These are phyloP conservation scores for Mortierella sp. DNA, from an alignment of 371 early-diverging fungal genomes.

Conservation along the genomic window DNA sequence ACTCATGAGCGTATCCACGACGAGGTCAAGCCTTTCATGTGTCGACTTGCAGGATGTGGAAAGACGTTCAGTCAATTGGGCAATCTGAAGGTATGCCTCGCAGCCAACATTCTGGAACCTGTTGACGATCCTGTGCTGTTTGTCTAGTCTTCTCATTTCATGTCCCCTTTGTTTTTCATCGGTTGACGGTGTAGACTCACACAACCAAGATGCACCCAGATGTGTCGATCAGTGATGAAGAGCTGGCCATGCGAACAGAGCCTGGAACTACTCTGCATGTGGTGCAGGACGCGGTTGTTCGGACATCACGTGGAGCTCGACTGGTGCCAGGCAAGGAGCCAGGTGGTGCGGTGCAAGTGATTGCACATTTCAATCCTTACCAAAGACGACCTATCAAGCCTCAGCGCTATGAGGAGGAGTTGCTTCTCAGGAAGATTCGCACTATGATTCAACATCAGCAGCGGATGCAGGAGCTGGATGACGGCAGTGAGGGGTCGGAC, in stretches of 20 bases:
- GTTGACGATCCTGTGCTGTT: no score
- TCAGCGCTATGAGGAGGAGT: slow-evolving; percentile 46
- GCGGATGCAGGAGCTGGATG: slow-evolving; percentile 35
- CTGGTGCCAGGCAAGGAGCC: slow-evolving; percentile 20
- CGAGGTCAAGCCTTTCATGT: slow-evolving; percentile 76
- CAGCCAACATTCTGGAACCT: slow-evolving; percentile 59
- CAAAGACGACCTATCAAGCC: slow-evolving; percentile 52
- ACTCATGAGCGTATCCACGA: slow-evolving; percentile 81
- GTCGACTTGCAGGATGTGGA: slow-evolving; percentile 64
- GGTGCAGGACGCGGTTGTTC: not conserved
- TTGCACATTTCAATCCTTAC: slow-evolving; percentile 46
- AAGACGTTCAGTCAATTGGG: slow-evolving; percentile 76
- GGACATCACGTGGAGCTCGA: slow-evolving; percentile 13
- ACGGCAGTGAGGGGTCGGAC: slow-evolving; percentile 49
- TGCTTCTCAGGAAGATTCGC: slow-evolving; percentile 35
- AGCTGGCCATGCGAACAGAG: slow-evolving; percentile 31
- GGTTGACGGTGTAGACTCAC: no score
- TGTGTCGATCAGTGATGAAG: slow-evolving; percentile 42
- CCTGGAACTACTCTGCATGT: slow-evolving; percentile 1
- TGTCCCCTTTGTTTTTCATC: no score
- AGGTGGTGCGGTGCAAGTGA: slow-evolving; percentile 38
- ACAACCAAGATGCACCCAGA: slow-evolving; percentile 49
- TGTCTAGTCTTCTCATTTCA: no score
- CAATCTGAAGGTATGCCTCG: slow-evolving; percentile 61
- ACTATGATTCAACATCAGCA: slow-evolving; percentile 49